These are phyloP conservation scores for Zygosaccharomyces pseudorouxii DNA, from an alignment of 805 yeast species.

Conservation along the genomic window DNA sequence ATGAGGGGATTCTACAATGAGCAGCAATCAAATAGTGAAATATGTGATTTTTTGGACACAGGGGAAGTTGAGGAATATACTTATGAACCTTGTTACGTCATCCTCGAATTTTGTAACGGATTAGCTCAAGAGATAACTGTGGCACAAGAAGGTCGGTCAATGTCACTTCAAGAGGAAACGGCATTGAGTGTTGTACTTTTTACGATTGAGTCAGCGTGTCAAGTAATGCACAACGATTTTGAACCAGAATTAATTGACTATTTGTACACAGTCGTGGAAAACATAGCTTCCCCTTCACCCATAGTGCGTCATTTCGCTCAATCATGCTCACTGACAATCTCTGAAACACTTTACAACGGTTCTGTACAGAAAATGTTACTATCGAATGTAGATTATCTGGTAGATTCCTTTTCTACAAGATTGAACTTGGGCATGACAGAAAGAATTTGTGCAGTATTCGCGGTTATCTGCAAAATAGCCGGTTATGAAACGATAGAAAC, in stretches of 20 bases:
- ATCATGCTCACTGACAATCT: constrained; percentile 46
- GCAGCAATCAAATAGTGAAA: constrained; percentile 21
- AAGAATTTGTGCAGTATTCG: constrained; percentile 67
- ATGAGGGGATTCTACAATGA: constrained; percentile 23
- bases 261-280: constrained; percentile 67
- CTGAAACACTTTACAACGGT: constrained; percentile 48
- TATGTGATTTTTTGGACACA: constrained; percentile 10
- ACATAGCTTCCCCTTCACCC: constrained; percentile 54
- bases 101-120: constrained; percentile 41
- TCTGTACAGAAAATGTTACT: constrained; percentile 53
- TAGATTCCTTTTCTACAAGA: constrained; percentile 70
- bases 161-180: constrained; percentile 23
- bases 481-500: constrained; percentile 62
- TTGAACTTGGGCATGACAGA: constrained; percentile 67
- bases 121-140: constrained; percentile 37
- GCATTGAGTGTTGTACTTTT: constrained; percentile 19
- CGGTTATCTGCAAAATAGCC: constrained; percentile 63
- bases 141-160: constrained; percentile 12
- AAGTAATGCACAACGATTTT: constrained; percentile 37
- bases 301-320: constrained; percentile 49
- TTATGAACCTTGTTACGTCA: constrained; percentile 26
- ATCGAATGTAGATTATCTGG: constrained; percentile 72
- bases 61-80: constrained; percentile 6
- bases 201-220: constrained; percentile 17
- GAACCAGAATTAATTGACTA: constrained; percentile 60